Base-by-base conservation (phyloP, 306 rosid species). In the Lablab purpureus region DNA sequence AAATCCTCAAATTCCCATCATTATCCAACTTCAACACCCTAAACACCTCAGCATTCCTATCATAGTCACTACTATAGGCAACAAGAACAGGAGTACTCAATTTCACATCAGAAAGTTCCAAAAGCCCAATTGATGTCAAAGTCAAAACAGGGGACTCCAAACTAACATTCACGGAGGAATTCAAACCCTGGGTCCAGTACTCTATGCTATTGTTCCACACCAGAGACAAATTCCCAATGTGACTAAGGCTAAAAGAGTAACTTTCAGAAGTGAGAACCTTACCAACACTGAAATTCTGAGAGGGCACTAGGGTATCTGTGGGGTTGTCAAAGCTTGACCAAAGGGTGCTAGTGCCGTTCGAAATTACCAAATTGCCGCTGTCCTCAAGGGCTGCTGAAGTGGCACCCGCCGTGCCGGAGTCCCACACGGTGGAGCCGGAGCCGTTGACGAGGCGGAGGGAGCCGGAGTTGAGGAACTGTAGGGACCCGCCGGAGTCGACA, bases 1-100 rank as follows among this genome's bases (percentile, higher is more conserved):
- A 90, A 74, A 93, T 91, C 71, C 87, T 88, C 76, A 93, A 74
- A 81, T 88, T 91, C 51, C 98, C 98, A 87, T 93, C 98, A 47
- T 51, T 75, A 30, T 83, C 89, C 30, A 93, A 69, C 77, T 81
- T 91, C 86, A 93, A 69, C 30, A 85, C 84, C 82, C 96, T 84
- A 54, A 88, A 37, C 25, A 81, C 64, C 68, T 84, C 85, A 54
- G 69, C 34, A 0, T 22, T 69, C 86, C 71, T 84, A 8, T 80
- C 90, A 74, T 89, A 88, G 46, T 91, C 97, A 32, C 79, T 91
- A 43, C 97, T 93, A 46, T 87, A 89, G 66, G 93, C 93, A 5
- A 89, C 73, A 81, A 77, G 23, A 47, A 45, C 80, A 9, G 84
- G 49, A 30, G 62, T 5, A 13, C 80, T 14, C 80, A 91, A 73